A percentile compares a stretch with the other conserved stretches of the same genome.
phyloP scores from a whole-genome alignment of 495 filamentous ascomycete genomes.

The Tuber borchii region DNA sequence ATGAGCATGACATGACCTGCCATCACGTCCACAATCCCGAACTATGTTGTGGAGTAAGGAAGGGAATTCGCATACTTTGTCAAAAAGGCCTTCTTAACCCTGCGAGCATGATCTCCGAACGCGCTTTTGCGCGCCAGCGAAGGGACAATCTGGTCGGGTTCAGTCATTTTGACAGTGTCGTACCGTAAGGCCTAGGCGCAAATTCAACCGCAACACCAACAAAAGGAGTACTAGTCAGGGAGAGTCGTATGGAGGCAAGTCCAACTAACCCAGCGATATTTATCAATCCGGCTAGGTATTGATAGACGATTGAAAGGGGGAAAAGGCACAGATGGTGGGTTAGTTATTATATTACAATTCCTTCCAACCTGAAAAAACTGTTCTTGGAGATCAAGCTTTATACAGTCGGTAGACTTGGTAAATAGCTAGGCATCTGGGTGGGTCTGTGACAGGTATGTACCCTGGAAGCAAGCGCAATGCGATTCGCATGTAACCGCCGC shows the following conservation, averaged over 20 bases:
- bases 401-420: neutral
- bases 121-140: slow-evolving; percentile 46
- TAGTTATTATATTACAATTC: neutral
- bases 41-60: neutral
- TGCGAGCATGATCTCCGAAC: slow-evolving; percentile 43
- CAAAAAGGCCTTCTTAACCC: slow-evolving; percentile 46
- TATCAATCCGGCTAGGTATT: neutral
- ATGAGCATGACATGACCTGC: neutral
- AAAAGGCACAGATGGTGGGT: neutral
- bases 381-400: neutral
- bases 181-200: neutral
- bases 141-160: slow-evolving; percentile 51
- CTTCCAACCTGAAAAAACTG: neutral
- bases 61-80: slow-evolving; percentile 47
- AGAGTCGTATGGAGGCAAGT: neutral
- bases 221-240: neutral
- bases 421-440: neutral
- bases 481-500: neutral
- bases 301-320: neutral
- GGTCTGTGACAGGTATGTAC: neutral
- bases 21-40: neutral
- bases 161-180: slow-evolving; percentile 15
- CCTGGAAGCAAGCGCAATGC: neutral
- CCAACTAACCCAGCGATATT: neutral
- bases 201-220: neutral